Conservation (phyloP, 257 asterid genomes). For the Misopates orontium region DNA sequence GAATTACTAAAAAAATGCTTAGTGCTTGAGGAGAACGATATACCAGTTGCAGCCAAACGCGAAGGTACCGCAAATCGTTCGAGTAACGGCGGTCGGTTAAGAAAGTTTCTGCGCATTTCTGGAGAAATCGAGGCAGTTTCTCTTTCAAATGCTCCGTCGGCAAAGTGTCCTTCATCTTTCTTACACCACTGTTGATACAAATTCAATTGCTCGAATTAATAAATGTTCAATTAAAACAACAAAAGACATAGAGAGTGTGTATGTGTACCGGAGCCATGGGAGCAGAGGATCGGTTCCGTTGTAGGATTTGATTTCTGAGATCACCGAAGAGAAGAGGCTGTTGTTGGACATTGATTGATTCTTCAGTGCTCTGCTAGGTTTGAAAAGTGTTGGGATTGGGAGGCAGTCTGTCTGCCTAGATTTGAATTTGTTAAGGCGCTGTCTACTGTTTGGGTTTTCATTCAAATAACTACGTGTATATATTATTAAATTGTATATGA, state of each 20-base stretch:
- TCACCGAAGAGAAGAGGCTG: constrained; percentile 62
- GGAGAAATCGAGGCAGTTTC: constrained; percentile 94
- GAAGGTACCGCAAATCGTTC: constrained; percentile 88
- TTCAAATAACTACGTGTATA: too few species aligned
- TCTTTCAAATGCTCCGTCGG: constrained; percentile 72
- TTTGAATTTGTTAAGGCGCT: constrained; percentile 48
- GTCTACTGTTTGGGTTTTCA: too few species aligned
- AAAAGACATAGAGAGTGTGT: not conserved
- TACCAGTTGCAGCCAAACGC: constrained; percentile 96
- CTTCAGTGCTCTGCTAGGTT: not conserved
- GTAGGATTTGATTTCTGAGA: constrained; percentile 79
- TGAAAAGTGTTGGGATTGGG: not conserved
- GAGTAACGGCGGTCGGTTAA: constrained; percentile 65
- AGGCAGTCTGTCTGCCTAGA: not conserved
- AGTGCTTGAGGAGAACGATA: not conserved
- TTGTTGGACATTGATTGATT: constrained; percentile 50
- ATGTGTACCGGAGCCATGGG: constrained; percentile 87
- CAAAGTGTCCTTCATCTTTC: constrained; percentile 65
- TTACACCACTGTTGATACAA: constrained; percentile 59
- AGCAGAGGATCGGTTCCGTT: constrained; percentile 76
- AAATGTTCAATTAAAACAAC: constrained; percentile 8
- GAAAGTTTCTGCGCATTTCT: constrained; percentile 86
- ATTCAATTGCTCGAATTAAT: constrained; percentile 3
- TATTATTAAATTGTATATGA: too few species aligned
- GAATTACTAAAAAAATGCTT: not conserved